These are phyloP conservation scores for Apiotrichum mycotoxinovorans DNA, from an alignment of 1,284 basidiomycete genomes.

Conservation along the genomic window DNA sequence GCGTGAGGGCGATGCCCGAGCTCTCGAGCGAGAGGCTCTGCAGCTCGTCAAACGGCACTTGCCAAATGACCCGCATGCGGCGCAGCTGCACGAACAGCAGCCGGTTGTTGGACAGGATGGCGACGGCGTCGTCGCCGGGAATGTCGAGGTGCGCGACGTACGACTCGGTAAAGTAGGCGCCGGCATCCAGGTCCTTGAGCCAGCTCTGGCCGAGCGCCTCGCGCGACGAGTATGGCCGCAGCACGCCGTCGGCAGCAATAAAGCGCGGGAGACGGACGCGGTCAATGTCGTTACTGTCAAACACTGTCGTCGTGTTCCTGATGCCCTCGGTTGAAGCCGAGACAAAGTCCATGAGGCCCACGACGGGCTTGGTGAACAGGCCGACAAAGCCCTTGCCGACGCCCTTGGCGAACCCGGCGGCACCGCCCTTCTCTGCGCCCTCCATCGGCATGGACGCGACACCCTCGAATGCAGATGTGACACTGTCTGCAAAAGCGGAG, in stretches of 20 bases:
- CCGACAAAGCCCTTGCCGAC: constrained; percentile 95
- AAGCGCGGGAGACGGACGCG: constrained; percentile 84
- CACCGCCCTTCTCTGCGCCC: constrained; percentile 91
- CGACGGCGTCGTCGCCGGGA: constrained; percentile 75
- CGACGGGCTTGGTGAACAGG: constrained; percentile 87
- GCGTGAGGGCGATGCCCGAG: constrained; percentile 79
- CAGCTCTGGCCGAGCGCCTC: constrained; percentile 95
- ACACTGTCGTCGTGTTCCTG: constrained; percentile 96
- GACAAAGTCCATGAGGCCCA: constrained; percentile 93
- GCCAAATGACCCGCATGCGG: constrained; percentile 84
- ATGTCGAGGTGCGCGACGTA: constrained; percentile 91
- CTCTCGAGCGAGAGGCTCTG: constrained; percentile 85
- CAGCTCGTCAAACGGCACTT: constrained; percentile 80
- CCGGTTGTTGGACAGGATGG: constrained; percentile 72
- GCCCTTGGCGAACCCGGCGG: constrained; percentile 95
- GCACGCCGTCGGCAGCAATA: constrained; percentile 77
- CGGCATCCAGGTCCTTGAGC: constrained; percentile 74
- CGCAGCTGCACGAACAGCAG: constrained; percentile 83
- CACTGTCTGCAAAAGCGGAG: constrained; percentile 86
- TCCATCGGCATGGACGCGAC: constrained; percentile 95
- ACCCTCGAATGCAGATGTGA: constrained; percentile 94
- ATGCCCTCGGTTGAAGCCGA: constrained; percentile 97
- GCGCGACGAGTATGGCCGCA: constrained; percentile 79
- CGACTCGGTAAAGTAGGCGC: constrained; percentile 72
- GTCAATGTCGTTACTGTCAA: constrained; percentile 87